Conservation (phyloP, 768 basidiomycete species). For the Trametopsis cervina region DNA sequence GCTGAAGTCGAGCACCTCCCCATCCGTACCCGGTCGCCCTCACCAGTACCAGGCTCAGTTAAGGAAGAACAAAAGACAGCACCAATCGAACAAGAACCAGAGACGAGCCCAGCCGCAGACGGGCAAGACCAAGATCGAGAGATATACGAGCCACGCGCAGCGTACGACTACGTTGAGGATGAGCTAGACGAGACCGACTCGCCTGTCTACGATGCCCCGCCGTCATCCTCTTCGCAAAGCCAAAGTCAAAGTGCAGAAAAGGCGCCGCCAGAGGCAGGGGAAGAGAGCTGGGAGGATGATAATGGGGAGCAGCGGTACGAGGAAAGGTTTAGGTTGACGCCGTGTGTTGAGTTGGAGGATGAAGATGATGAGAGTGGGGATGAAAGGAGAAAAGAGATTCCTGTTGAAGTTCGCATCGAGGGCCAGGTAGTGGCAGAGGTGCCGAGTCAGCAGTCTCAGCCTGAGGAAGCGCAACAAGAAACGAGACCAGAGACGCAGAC, state of each 20-base stretch:
- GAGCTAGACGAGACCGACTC: neutral
- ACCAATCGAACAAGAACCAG: too few species aligned
- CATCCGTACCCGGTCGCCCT: too few species aligned
- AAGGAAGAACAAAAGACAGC: too few species aligned
- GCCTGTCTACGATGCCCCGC: neutral
- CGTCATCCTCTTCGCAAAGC: too few species aligned
- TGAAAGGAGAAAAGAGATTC: neutral
- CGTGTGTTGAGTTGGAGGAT: neutral
- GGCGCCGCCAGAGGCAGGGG: too few species aligned
- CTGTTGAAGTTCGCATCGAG: too few species aligned
- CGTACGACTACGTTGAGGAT: neutral
- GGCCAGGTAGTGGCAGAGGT: too few species aligned
- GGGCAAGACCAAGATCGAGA: neutral
- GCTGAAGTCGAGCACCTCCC: too few species aligned
- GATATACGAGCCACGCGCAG: neutral
- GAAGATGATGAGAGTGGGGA: neutral
- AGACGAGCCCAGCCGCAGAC: neutral
- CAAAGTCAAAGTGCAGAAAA: too few species aligned
- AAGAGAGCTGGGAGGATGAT: neutral
- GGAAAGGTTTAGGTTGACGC: neutral
- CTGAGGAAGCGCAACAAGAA: too few species aligned
- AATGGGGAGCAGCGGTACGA: neutral
- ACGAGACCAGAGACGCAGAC: neutral
- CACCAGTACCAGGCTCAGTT: too few species aligned
- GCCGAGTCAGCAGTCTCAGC: too few species aligned